These are phyloP conservation scores for Tilletia horrida DNA, from an alignment of 1,284 basidiomycete species.

Conservation along the genomic window DNA sequence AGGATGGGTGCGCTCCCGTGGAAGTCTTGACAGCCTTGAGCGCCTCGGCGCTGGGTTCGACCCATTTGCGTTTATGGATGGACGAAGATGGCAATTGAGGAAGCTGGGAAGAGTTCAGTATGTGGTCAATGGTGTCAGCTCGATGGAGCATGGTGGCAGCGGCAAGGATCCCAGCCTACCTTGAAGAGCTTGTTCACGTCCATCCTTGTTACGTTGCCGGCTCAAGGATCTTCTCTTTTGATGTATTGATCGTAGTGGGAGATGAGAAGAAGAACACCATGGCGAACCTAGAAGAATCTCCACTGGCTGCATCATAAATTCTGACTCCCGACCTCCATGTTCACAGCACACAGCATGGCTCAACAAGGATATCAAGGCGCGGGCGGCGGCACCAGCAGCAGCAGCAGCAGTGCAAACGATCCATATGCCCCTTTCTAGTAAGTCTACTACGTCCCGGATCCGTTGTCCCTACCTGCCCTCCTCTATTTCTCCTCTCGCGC, in stretches of 20 bases:
- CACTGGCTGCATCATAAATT: conserved; percentile 7
- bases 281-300: conserved; percentile 11
- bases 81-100: conserved; percentile 46
- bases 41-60: conserved; percentile 27
- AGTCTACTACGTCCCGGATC: conserved; percentile 15
- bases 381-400: conserved; percentile 9
- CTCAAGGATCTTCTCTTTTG: not conserved
- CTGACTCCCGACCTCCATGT: conserved; percentile 6
- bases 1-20: not conserved
- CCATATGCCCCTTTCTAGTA: conserved; percentile 52
- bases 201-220: conserved; percentile 27
- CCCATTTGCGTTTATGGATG: conserved; percentile 50
- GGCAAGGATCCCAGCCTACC: conserved; percentile 20
- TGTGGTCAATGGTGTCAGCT: too few species aligned
- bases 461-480: too few species aligned
- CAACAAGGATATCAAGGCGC: not conserved
- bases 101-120: conserved; percentile 25
- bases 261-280: not conserved
- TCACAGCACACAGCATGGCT: conserved; percentile 13
- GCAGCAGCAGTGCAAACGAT: conserved; percentile 30
- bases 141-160: not conserved
- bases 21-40: conserved; percentile 24
- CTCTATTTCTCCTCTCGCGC: too few species aligned
- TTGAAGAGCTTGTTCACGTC: conserved; percentile 53
- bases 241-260: not conserved